Conservation (phyloP, 352 stramenopile species). For the Pythium sp. region DNA sequence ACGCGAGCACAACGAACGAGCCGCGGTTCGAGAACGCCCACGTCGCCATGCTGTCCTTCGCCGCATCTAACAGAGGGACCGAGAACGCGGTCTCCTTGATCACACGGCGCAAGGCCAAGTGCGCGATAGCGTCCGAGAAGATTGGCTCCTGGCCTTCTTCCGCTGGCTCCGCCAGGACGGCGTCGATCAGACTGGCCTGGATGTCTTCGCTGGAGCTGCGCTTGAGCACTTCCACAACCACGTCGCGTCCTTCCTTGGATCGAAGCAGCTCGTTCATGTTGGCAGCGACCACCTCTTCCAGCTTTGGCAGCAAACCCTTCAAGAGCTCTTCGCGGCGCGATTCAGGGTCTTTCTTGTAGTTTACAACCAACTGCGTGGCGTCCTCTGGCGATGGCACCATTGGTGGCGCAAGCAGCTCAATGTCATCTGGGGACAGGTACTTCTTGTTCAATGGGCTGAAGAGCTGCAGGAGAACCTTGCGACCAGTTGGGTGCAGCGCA, state of each 20-base stretch:
- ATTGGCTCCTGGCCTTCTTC: conserved; percentile 51
- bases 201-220: conserved; percentile 51
- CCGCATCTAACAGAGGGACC: conserved; percentile 48
- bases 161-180: conserved; percentile 36
- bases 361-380: conserved; percentile 55
- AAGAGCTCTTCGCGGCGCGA: conserved; percentile 72
- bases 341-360: conserved; percentile 88
- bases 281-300: conserved; percentile 72
- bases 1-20: conserved; percentile 81
- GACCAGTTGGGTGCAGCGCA: conserved; percentile 66
- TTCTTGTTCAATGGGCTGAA: conserved; percentile 79
- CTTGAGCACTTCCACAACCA: conserved; percentile 81
- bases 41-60: conserved; percentile 35
- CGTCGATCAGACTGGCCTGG: conserved; percentile 39
- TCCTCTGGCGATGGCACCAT: conserved; percentile 72
- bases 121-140: conserved; percentile 68
- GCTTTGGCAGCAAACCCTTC: conserved; percentile 73
- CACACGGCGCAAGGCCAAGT: conserved; percentile 68
- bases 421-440: conserved; percentile 80
- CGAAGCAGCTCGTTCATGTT: conserved; percentile 65
- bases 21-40: conserved; percentile 77
- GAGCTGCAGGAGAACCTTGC: conserved; percentile 80
- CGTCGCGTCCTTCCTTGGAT: conserved; percentile 77
- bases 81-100: conserved; percentile 73
- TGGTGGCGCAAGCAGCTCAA: conserved; percentile 65